Evolutionary conservation across 257 asterid genomes (phyloP), one percentile per base, ranked within the genome.

Genomic region (Solanum medicagineum): DNA sequence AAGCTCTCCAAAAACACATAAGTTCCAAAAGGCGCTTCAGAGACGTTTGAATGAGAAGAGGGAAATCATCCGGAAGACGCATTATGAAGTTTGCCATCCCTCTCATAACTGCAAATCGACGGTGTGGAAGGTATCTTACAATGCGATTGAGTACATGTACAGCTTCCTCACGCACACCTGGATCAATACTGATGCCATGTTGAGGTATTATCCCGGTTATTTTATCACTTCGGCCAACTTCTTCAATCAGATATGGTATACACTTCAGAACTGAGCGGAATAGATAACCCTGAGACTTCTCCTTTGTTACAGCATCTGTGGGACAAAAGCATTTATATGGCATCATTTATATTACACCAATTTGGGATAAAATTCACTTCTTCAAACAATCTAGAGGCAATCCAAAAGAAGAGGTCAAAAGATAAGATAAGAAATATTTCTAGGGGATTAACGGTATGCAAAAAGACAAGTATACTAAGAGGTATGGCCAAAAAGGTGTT

Each of bases 151-250:
- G 93, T 65, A 97, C 99, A 89, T 95, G 98, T 80, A 94, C 98
- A 87, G 98, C 97, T 91, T 97, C 99, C 89, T 97, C 99, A 63
- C 99, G 97, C 73, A 97, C 99, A 84, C 98, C 98, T 77, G 99
- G 99, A 90, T 97, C 99, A 66, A 94, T 97, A 87, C 99, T 95
- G 83, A 97, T 97, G 89, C 98, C 98, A 91, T 97, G 99, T 84
- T 97, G 99, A 84, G 99, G 99, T 85, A 97, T 95, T 85, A 97
- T 97, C 93, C 94, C 98, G 2, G 98, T 92, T 85, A 97, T 95
- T 89, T 97, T 97, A 89, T 95, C 98, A 89, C 92, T 97, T 88
- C 98, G 94, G 86, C 96, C 98, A 83, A 95, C 99, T 93, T 97
- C 99, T 91, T 97, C 98, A 62, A 97, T 95, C 89, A 97, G 95